Evolutionary conservation across 2,329 filamentous ascomycete genomes (phyloP), one percentile per base, ranked within the genome.

Genomic region (Waltergamsia citrina): DNA sequence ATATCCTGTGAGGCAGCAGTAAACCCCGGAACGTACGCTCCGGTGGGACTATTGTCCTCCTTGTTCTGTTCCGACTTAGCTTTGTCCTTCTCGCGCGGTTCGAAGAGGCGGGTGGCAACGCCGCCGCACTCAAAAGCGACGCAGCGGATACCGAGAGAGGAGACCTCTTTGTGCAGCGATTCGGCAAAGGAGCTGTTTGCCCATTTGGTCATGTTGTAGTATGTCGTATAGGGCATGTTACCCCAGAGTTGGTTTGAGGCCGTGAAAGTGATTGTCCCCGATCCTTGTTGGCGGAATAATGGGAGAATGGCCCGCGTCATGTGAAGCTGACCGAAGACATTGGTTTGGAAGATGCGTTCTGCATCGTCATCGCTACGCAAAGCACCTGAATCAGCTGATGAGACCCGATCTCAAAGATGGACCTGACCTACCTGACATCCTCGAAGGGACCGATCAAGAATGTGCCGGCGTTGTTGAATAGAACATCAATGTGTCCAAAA

Each of bases 381-480:
- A 5, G 17, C 14, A 31, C 16, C 4, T 16, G 5, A 31, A 18
- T 31, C 29, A 31, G 29, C 15, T 31, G 15, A 20, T 33, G 20
- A 33, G n/a, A 7, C 4, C 17, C 16, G 6, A 23, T 24, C n/a
- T 36, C 34, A 31, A n/a, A 30, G 16, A 5, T 14, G 19, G 26
- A 27, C 12, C 4, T 24, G n/a, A 45, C 49, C 27, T 41, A 57
- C 55, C 43, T 39, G 8, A 51, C 46, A 20, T 59, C 55, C 11
- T 58, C 56, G 19, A 44, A 44, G 12, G 41, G 40, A 9, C 43
- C 46, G 27, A 50, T 38, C 3, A 43, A 37, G 2, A 48, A 50
- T 20, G 46, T 50, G 20, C 50, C 55, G 7, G 55, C 56, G 29
- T 57, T 57, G 38, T 58, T 58, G 15, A 56, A 40, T 12, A 57